Base-by-base conservation (phyloP, 306 rosid genomes). In the Rosa lucieae region DNA sequence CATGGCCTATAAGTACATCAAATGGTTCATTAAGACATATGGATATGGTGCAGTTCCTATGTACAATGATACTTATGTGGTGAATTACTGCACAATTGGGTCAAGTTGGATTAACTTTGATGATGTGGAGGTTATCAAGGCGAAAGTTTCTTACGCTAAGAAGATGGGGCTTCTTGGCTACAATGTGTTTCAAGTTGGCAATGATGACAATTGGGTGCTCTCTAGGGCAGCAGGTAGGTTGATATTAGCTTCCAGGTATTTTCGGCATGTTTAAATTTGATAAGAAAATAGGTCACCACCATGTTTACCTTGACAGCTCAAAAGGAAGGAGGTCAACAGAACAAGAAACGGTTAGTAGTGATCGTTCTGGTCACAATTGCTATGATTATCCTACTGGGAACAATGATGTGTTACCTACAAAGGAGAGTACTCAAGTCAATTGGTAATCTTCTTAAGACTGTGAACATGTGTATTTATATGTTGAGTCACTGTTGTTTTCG, bases 131-230 rank as follows among this genome's bases (percentile, higher is more conserved):
- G 79, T 48, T 32, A 61, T 89, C 59, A 87, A 35, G 49, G 77
- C 84, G 37, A 89, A 89, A 52, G 80, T 89, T 84, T 74, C 84
- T 39, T 87, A 87, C 84, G 89, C 89, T 17, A 85, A 61, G 82
- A 20, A 82, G 68, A 89, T 68, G 67, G 80, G 79, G 5, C 74
- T 87, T 48, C 81, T 87, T 52, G 93, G 93, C 53, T 89, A 85
- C 85, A 72, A 0, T 26, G 93, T 82, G 71, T 87, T 82, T 74
- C 91, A 85, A 77, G 74, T 42, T 42, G 46, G 6, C 46, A 40
- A 4, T 40, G 43, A 6, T 40, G 43, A 40, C 53, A 81, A 87
- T 29, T 89, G 92, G 92, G 86, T 55, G 44, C 92, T 89, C 72
- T 87, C 89, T 20, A 72, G 46, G 5, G 85, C 81, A 77, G 85